Evolutionary conservation across 2,329 filamentous ascomycete species (phyloP), one percentile per base, ranked within the genome.

Genomic region (Fusarium robinianum): DNA sequence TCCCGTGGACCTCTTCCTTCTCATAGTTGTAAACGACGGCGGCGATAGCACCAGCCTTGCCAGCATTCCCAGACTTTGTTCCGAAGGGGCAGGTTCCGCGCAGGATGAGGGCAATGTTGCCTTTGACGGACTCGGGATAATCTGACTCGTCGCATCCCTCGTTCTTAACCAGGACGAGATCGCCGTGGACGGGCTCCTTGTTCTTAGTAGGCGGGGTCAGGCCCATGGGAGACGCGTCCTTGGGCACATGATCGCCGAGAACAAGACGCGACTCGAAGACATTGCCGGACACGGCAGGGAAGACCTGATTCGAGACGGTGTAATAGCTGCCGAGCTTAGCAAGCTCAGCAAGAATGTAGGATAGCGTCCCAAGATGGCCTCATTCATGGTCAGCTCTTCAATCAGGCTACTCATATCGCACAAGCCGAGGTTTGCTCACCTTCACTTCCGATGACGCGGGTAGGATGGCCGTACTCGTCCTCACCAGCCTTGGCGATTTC

Each of bases 21-120:
- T 81, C 81, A 55, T 84, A 85, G 72, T 92, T 90, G 70, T 88
- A 91, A 35, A 94, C 75, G 10, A 94, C 69, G 1, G 84, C 85
- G 2, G 83, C 88, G 4, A 80, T 66, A 5, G 88, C 88, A 14
- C 87, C 86, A 2, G 85, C 85, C 34, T 72, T 75, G 27, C 83
- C 85, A 5, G 88, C 87, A 10, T 79, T 70, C 39, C 76, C 76
- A 2, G 85, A 85, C 71, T 94, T 94, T 46, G 75, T 68, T 8
- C 83, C 86, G 56, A 92, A 94, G 6, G 81, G 56, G 62, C 88
- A 94, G 2, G 69, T 74, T 39, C 88, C 88, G 41, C 88, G 83
- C 19, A 76, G 73, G 52, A 94, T 77, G 24, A 94, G 73, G 8
- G 85, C 87, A 46, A 94, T 84, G 45, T 80, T 81, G 35, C 82